A percentile compares a stretch with the other conserved stretches of the same genome.
Conservation (phyloP, 2,329 filamentous ascomycete species). For the Botrytis squamosa region DNA sequence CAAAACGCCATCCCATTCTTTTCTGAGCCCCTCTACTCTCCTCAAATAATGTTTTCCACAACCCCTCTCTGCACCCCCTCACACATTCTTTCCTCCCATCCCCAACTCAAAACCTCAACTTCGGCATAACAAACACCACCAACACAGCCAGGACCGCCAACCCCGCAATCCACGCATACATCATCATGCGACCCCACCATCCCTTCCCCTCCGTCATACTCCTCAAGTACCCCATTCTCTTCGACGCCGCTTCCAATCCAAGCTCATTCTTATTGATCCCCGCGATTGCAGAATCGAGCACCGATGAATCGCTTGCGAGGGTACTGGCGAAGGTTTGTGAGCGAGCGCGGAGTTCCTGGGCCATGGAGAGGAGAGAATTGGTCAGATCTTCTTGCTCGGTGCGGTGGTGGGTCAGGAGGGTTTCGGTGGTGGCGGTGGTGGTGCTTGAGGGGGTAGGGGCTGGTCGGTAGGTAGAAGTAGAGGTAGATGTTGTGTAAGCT, state of each 20-base stretch:
- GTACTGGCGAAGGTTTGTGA: slow-evolving; percentile 69
- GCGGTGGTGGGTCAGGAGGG: slow-evolving; percentile 72
- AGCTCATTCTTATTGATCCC: slow-evolving; percentile 75
- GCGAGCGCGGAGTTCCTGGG: slow-evolving; percentile 71
- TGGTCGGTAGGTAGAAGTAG: not conserved
- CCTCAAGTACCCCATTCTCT: slow-evolving; percentile 72
- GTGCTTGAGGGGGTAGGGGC: slow-evolving; percentile 43
- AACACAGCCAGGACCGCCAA: slow-evolving; percentile 75
- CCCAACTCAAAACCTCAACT: slow-evolving; percentile 69
- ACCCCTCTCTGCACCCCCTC: not conserved
- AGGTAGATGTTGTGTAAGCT: slow-evolving; percentile 36
- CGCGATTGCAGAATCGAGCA: slow-evolving; percentile 67
- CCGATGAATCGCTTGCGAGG: slow-evolving; percentile 69
- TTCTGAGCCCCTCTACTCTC: not conserved
- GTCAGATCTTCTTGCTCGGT: slow-evolving; percentile 82
- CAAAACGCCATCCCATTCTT: not conserved
- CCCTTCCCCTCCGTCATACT: slow-evolving; percentile 85
- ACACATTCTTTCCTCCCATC: not conserved
- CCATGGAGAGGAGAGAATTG: slow-evolving; percentile 76
- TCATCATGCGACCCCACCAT: slow-evolving; percentile 74
- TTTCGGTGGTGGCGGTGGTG: slow-evolving; percentile 61
- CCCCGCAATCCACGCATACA: slow-evolving; percentile 81
- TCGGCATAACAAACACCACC: slow-evolving; percentile 86
- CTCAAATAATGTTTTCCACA: not conserved
- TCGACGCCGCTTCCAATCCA: slow-evolving; percentile 73